Evolutionary conservation across 1,284 basidiomycete genomes (phyloP).

Genomic region (Psilocybe mexicana): DNA sequence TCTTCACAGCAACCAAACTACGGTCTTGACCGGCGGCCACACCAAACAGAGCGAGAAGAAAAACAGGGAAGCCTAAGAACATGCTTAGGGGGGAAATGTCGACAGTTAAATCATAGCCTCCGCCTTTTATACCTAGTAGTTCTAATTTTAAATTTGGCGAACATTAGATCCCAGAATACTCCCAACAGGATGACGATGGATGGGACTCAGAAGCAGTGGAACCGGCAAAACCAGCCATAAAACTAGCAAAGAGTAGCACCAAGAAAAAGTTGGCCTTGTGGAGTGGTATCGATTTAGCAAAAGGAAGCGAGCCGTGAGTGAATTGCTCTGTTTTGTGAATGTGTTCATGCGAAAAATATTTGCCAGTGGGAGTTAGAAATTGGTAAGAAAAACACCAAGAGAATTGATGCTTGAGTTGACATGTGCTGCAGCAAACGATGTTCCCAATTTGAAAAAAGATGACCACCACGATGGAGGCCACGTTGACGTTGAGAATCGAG

Average conservation of each 20-base stretch:
- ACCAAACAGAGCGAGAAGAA: slow-evolving; percentile 4
- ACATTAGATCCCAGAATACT: background rate
- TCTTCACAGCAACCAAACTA: slow-evolving; percentile 27
- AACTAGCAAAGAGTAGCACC: background rate
- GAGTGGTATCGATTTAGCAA: background rate
- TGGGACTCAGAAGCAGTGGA: background rate
- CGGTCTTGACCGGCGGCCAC: slow-evolving; percentile 32
- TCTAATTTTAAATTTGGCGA: no score
- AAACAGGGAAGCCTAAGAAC: background rate
- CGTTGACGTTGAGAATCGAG: no score
- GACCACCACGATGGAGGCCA: no score
- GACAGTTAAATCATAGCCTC: background rate
- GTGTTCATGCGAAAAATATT: background rate
- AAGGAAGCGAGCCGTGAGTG: background rate
- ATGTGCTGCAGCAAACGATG: background rate
- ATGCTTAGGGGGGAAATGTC: background rate
- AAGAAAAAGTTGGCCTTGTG: background rate
- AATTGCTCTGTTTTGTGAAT: background rate
- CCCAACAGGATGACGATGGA: background rate
- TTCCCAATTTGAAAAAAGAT: background rate
- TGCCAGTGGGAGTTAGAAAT: background rate
- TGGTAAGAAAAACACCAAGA: background rate
- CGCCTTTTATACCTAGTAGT: background rate
- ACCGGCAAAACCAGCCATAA: background rate
- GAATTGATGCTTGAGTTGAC: background rate